Percentiles rank a stretch among this genome's conserved stretches.
phyloP scores from a whole-genome alignment of 2,329 filamentous ascomycete genomes.

The Blastomyces percursus region DNA sequence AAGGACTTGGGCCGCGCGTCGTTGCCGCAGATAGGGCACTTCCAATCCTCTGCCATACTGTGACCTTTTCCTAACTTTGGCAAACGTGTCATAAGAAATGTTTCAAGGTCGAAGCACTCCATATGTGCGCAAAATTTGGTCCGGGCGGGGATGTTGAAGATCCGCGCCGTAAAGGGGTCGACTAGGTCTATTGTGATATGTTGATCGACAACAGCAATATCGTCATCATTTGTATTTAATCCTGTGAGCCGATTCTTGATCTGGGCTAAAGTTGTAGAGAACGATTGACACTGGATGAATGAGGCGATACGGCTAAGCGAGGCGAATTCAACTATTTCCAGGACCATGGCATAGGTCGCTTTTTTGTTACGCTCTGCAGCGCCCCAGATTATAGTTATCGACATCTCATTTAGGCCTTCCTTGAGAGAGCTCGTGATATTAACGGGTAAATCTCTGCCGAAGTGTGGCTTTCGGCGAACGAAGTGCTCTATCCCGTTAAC shows the following conservation, averaged over 20 bases:
- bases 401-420: conserved; percentile 52
- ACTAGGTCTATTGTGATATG: conserved; percentile 52
- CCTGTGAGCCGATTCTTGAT: conserved; percentile 43
- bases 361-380: conserved; percentile 21
- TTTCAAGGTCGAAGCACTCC: conserved; percentile 84
- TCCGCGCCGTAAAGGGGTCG: conserved; percentile 53
- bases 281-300: conserved; percentile 33
- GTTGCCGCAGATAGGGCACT: conserved; percentile 67
- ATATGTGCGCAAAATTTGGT: conserved; percentile 60
- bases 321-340: conserved; percentile 57
- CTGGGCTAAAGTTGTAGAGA: conserved; percentile 41
- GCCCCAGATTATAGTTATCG: conserved; percentile 39
- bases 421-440: conserved; percentile 56
- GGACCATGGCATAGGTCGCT: conserved; percentile 42
- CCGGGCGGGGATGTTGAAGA: conserved; percentile 63
- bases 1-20: conserved; percentile 68
- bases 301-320: conserved; percentile 30
- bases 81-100: conserved; percentile 58
- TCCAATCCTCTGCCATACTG: conserved; percentile 51
- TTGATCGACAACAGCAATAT: conserved; percentile 48
- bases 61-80: conserved; percentile 30
- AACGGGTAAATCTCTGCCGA: conserved; percentile 63
- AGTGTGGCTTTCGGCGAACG: conserved; percentile 56
- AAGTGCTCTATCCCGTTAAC: conserved; percentile 53
- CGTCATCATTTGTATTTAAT: conserved; percentile 45